Evolutionary conservation across 768 basidiomycete genomes (phyloP), one percentile per base, ranked within the genome.

Genomic region (Phylloporus sp.): DNA sequence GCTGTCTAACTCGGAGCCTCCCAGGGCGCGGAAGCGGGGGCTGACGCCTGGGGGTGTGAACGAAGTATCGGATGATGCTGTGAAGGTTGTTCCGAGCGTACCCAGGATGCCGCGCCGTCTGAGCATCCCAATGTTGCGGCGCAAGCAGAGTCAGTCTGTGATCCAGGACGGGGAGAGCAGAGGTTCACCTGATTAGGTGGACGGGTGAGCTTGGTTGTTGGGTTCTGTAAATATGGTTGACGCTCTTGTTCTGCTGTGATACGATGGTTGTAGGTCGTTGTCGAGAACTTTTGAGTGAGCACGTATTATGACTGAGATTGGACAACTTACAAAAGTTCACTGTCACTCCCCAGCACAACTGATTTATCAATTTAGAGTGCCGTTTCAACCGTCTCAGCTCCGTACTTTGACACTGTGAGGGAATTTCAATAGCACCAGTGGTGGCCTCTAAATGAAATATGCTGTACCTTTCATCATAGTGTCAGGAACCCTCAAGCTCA

Each of bases 111-210:
- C 62, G 2, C 67, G 62, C 35, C 56, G 60, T 22, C 50, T 67
- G 26, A 67, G 67, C 39, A 67, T 69, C 20, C 65, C 62, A 0
- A 53, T 65, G 49, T 47, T 67, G 35, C 57, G 66, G 16, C 66
- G 67, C 23, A 69, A 65, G 47, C 62, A 62, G n/a, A 53, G 59
- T 50, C 56, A 53, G 41, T 26, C 50, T 3, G 53, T 36, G 7
- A 18, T 54, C 7, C 49, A 15, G 31, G 54, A 38, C 5, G 40
- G 4, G 6, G 58, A 29, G 38, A 31, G 32, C 20, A 47, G 12
- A 40, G 32, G 34, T 24, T 47, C 35, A 4, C 35, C 18, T 20
- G 18, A 8, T 20, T 36, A 20, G 22, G 18, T 34, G 32, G n/a
- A n/a, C n/a, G n/a, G n/a, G n/a, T n/a, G n/a, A n/a, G n/a, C n/a